phyloP scores from a whole-genome alignment of 495 filamentous ascomycete genomes.

The Amphirosellinia nigrospora region DNA sequence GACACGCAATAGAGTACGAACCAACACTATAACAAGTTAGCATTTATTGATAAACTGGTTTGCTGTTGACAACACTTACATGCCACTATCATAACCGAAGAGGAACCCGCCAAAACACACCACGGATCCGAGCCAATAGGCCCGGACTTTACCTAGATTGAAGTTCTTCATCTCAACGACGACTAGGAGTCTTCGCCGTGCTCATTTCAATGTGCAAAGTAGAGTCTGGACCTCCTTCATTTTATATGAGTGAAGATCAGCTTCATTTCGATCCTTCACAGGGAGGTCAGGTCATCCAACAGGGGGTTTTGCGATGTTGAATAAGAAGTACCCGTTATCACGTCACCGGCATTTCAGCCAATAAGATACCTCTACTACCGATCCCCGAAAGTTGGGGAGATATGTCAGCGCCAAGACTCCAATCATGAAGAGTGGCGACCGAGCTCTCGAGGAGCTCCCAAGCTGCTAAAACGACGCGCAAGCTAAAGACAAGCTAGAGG shows the following conservation, averaged over 20 bases:
- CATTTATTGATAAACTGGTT: not conserved
- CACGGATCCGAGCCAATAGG: constrained; percentile 60
- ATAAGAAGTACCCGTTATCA: constrained; percentile 21
- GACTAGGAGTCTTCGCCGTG: constrained; percentile 42
- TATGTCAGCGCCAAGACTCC: constrained; percentile 7
- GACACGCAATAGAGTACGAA: constrained; percentile 27
- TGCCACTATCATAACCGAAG: constrained; percentile 47
- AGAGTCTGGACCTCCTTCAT: constrained; percentile 23
- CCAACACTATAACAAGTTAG: constrained; percentile 30
- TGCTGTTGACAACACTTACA: constrained; percentile 35
- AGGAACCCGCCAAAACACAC: constrained; percentile 51
- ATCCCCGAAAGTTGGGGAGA: constrained; percentile 21
- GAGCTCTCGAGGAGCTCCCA: not conserved
- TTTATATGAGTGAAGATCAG: constrained; percentile 27
- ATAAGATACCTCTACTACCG: not conserved
- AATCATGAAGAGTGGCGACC: constrained; percentile 2
- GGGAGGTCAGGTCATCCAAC: not conserved
- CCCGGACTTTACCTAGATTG: constrained; percentile 48
- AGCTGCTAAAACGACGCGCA: not conserved
- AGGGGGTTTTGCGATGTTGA: constrained; percentile 10
- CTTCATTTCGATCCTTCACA: constrained; percentile 7
- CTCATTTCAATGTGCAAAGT: constrained; percentile 31
- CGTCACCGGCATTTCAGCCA: constrained; percentile 15
- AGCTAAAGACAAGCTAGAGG: not conserved
- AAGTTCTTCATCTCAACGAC: constrained; percentile 41